Conservation (phyloP, 306 rosid species). For the Acacia melanoxylon region DNA sequence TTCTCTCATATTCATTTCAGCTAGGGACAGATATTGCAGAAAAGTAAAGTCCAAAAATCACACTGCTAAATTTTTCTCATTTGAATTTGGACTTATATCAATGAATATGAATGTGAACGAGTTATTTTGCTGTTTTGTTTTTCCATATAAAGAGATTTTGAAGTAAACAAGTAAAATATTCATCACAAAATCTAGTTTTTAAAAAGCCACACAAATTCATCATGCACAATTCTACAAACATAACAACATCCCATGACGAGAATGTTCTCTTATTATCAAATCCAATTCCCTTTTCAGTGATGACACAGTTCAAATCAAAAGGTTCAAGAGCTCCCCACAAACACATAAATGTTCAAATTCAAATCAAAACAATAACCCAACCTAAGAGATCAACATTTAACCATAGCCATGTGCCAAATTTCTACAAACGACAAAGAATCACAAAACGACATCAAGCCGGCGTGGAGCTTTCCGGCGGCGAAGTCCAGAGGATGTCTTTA, state of each 20-base stretch:
- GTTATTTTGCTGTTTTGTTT: neutral
- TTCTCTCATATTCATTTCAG: neutral
- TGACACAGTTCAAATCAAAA: neutral
- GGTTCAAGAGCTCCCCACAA: neutral
- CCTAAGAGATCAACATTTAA: neutral
- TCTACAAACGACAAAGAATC: neutral
- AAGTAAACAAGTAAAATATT: neutral
- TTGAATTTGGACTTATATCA: neutral
- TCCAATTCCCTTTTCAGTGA: neutral
- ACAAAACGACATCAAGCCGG: constrained; percentile 27
- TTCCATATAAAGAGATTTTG: too few species aligned
- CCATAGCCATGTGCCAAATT: neutral
- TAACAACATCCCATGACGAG: neutral
- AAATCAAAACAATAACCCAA: neutral
- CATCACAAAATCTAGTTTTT: neutral
- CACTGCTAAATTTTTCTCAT: neutral
- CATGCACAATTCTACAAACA: neutral
- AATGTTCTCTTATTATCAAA: neutral
- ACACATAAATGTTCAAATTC: neutral
- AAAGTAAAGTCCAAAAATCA: neutral
- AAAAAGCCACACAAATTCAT: neutral
- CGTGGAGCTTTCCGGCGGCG: constrained; percentile 41
- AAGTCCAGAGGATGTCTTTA: constrained; percentile 75
- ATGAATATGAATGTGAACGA: neutral
- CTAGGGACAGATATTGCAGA: neutral